Evolutionary conservation across 192 early-diverging fungal genomes (phyloP), one percentile per base, ranked within the genome.

Genomic region (Coemansia umbellata): DNA sequence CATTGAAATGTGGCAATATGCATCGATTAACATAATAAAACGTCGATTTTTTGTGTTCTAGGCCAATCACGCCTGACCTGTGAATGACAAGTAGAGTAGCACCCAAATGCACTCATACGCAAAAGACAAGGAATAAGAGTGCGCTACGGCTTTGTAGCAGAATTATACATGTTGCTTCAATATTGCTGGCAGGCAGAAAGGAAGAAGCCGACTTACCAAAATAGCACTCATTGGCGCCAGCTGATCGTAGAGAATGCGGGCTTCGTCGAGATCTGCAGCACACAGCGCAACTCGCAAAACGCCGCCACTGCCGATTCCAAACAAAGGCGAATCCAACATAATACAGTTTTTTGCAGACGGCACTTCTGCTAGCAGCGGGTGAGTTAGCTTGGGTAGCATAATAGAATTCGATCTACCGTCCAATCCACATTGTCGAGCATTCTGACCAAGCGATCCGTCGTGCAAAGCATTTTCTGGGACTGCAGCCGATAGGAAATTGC

Each of bases 291-390:
- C 87, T 50, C 97, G 92, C 40, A 99, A 74, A 15, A 69, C 61
- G 63, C 96, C 97, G 50, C 86, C 92, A 64, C 90, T 94, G 39
- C 94, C 94, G 83, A 97, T 96, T 19, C 96, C 94, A 82, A 97
- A 97, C 42, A 88, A 85, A 87, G 97, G 97, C 36, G 88, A 83
- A 60, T 97, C 96, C 84, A 99, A 83, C 66, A 95, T 88, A 40
- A 99, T 82, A 60, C 93, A 90, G 62, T 92, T 76, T 40, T 55
- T 51, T 37, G 45, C 55, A 19, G 66, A 50, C 4, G 66, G 60
- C 31, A 55, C 48, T 8, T 71, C 68, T 6, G 53, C 45, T 30
- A 47, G n/a, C 32, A 47, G 37, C 13, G 31, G 41, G 2, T 19
- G 15, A 9, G 14, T 22, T 11, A 36, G 47, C 18, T 24, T 15